Conservation (phyloP, 2,329 filamentous ascomycete genomes). For the Aphanocladium album region DNA sequence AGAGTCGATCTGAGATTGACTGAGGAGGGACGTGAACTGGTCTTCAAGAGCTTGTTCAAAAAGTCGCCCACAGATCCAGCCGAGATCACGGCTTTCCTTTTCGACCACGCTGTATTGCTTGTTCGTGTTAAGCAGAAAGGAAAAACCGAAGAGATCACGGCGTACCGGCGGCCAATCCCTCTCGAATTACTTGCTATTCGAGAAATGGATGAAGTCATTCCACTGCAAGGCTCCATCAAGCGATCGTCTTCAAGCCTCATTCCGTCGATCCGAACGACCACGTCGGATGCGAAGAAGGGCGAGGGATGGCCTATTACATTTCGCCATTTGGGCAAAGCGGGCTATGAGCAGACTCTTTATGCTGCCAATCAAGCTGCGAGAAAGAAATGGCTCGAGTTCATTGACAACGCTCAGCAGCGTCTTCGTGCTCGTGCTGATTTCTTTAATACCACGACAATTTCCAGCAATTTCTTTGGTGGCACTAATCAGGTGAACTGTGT, state of each 20-base stretch:
- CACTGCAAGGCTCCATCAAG: slow-evolving; percentile 73
- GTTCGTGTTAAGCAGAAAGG: slow-evolving; percentile 88
- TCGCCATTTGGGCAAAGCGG: slow-evolving; percentile 89
- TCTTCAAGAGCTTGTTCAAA: slow-evolving; percentile 92
- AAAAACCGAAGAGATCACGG: slow-evolving; percentile 90
- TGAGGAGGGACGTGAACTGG: slow-evolving; percentile 84
- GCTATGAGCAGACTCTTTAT: slow-evolving; percentile 87
- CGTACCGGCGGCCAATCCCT: slow-evolving; percentile 90
- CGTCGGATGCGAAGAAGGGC: slow-evolving; percentile 51
- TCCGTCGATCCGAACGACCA: slow-evolving; percentile 44
- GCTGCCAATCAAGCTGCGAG: slow-evolving; percentile 79
- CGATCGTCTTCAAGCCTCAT: slow-evolving; percentile 83
- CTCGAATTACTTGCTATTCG: slow-evolving; percentile 87
- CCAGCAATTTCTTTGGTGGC: slow-evolving; percentile 54
- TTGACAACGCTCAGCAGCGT: slow-evolving; percentile 83
- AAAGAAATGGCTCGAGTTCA: slow-evolving; percentile 96
- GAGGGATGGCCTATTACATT: slow-evolving; percentile 95
- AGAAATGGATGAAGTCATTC: slow-evolving; percentile 96
- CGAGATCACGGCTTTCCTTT: slow-evolving; percentile 91
- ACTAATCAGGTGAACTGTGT: slow-evolving; percentile 90
- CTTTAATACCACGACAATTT: slow-evolving; percentile 68
- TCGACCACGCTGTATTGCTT: slow-evolving; percentile 90
- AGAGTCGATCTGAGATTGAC: slow-evolving; percentile 91
- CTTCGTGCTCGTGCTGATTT: slow-evolving; percentile 85
- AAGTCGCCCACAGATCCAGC: slow-evolving; percentile 83